Evolutionary conservation across 352 stramenopile genomes (phyloP), one percentile per base, ranked within the genome.

Genomic region (Phytophthora meadii): DNA sequence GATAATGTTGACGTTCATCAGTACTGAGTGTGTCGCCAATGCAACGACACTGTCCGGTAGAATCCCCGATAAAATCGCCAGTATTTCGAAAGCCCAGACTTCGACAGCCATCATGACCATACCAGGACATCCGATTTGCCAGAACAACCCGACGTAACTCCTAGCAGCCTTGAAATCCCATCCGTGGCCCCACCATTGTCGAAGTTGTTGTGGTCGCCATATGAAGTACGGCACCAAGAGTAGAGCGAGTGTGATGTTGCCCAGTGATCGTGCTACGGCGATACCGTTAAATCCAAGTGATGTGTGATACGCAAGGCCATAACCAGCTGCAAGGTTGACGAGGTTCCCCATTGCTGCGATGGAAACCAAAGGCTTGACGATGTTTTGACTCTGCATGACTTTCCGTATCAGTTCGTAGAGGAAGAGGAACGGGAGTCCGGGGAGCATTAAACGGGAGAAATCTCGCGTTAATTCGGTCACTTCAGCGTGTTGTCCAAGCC

Each of bases 401-500:
- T 93, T 94, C 41, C 87, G 79, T 4, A 93, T 56, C 9, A 94
- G 61, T 64, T 96, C 87, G 61, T 92, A 96, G 1, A 79, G 57
- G 41, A 91, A 95, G 5, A 92, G 41, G 47, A 88, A 91, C 30
- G 87, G 85, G 36, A 84, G 32, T 36, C 84, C 80, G 2, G 73
- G 74, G 2, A 95, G 49, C 42, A 78, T 74, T 61, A 89, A 83
- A 5, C 84, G 37, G 5, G 76, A 81, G 6, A 92, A 93, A 1
- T 87, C 57, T 28, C 77, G 78, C 0, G 84, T 74, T 51, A 84
- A 62, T 6, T 61, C 17, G 1, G 88, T 72, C 32, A 96, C 79
- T 12, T 79, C 62, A 0, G 54, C 49, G 15, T 85, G 42, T 45
- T 86, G 78, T 0, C 76, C 70, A 1, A 88, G 58, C n/a, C 64